Evolutionary conservation across 257 asterid species (phyloP).

Genomic region (Solanum tarapatanum): DNA sequence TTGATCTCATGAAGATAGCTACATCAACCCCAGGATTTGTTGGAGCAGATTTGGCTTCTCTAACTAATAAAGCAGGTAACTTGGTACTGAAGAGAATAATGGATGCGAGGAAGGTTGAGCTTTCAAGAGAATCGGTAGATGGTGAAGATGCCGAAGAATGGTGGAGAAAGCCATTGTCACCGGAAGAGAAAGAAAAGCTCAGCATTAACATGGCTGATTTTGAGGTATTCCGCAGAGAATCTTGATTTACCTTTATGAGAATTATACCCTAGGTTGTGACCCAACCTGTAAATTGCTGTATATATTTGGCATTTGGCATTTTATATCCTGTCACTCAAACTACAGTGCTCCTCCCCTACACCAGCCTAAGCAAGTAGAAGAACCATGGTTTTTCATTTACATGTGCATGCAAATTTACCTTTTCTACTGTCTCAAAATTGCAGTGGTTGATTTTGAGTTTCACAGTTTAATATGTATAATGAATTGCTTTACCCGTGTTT

Average conservation of each 20-base stretch:
- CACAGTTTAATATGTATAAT: background rate
- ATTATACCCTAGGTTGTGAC: background rate
- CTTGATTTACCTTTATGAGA: background rate
- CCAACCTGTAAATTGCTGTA: background rate
- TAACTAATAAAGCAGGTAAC: constrained; percentile 64
- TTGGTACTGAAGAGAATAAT: constrained; percentile 76
- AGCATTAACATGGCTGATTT: constrained; percentile 67
- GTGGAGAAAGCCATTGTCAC: constrained; percentile 60
- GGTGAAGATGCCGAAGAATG: constrained; percentile 37
- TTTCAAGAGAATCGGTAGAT: constrained; percentile 14
- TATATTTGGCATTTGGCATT: background rate
- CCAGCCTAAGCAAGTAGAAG: background rate
- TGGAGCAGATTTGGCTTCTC: constrained; percentile 81
- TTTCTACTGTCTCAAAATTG: background rate
- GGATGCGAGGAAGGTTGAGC: constrained; percentile 30
- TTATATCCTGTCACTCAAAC: background rate
- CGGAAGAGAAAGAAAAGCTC: constrained; percentile 49
- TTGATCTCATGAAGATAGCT: constrained; percentile 73
- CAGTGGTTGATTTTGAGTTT: background rate
- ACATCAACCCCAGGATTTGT: constrained; percentile 79
- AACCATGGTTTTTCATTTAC: background rate
- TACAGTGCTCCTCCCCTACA: too few species aligned
- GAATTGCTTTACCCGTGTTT: background rate
- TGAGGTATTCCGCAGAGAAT: constrained; percentile 39
- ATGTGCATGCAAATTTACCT: background rate